Conservation (phyloP, 345 rosid genomes). For the Brassica incana region DNA sequence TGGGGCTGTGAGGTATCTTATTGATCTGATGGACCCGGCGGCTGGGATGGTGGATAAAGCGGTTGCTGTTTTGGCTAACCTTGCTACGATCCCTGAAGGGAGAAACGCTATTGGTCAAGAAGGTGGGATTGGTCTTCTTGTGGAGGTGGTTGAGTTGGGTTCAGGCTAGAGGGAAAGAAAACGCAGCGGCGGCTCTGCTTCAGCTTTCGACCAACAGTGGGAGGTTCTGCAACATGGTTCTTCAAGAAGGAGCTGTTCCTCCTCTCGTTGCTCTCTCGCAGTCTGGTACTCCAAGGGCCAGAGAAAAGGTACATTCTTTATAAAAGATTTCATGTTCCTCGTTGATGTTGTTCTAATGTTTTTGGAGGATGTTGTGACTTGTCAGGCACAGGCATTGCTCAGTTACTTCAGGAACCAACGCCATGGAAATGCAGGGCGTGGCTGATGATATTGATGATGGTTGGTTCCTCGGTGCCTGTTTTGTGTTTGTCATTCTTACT, state of each 20-base stretch:
- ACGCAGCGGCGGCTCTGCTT: conserved; percentile 95
- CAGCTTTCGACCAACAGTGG: conserved; percentile 76
- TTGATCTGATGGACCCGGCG: conserved; percentile 96
- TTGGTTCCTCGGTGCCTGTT: conserved; percentile 5
- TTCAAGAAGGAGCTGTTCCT: conserved; percentile 96
- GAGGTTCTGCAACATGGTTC: conserved; percentile 78
- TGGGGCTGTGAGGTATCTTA: conserved; percentile 86
- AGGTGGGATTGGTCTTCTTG: conserved; percentile 77
- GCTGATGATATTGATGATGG: conserved; percentile 42
- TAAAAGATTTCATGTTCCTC: background rate
- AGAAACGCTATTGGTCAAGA: conserved; percentile 83
- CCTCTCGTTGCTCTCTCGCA: conserved; percentile 91
- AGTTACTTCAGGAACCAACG: conserved; percentile 77
- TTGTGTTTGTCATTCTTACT: conserved; percentile 25
- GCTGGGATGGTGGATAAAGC: conserved; percentile 99
- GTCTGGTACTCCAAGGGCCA: conserved; percentile 93
- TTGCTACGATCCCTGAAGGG: conserved; percentile 80
- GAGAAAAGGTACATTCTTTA: conserved; percentile 71
- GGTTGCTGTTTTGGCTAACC: conserved; percentile 93
- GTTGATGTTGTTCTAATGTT: conserved; percentile 6
- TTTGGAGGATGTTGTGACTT: conserved; percentile 5
- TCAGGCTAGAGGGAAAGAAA: conserved; percentile 96
- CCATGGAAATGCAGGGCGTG: conserved; percentile 66
- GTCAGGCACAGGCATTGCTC: conserved; percentile 86
- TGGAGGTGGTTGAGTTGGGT: conserved; percentile 96